Conservation (phyloP, 768 basidiomycete genomes). For the Phanerochaete sordida region DNA sequence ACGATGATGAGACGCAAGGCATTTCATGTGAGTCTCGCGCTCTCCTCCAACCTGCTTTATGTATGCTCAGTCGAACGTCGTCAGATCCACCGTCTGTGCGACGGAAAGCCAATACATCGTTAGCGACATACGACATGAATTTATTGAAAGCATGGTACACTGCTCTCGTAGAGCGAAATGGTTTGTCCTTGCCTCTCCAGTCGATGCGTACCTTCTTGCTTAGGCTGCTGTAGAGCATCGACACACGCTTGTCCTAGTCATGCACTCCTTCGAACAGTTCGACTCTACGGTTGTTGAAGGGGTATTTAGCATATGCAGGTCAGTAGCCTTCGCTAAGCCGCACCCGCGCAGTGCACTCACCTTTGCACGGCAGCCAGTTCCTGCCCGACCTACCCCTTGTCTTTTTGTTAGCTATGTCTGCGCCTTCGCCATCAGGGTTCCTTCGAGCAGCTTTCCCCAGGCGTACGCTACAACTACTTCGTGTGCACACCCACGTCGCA, state of each 20-base stretch:
- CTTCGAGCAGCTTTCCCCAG: slow-evolving; percentile 59
- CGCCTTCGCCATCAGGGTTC: slow-evolving; percentile 46
- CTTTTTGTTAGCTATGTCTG: slow-evolving; percentile 60
- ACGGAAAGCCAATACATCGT: slow-evolving; percentile 44
- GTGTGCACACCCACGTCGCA: slow-evolving; percentile 47
- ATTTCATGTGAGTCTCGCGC: slow-evolving; percentile 18
- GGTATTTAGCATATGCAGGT: slow-evolving; percentile 72
- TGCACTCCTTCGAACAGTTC: slow-evolving; percentile 77
- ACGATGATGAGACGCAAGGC: neutral
- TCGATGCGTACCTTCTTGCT: neutral
- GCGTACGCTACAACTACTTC: slow-evolving; percentile 53
- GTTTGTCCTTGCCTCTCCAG: slow-evolving; percentile 25
- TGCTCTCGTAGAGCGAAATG: slow-evolving; percentile 33
- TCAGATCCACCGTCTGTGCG: slow-evolving; percentile 22
- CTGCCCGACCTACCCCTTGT: slow-evolving; percentile 55
- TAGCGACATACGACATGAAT: slow-evolving; percentile 61
- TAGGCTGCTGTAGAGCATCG: slow-evolving; percentile 10
- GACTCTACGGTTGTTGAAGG: slow-evolving; percentile 63
- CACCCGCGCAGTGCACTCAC: neutral
- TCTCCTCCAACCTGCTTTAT: slow-evolving; percentile 11
- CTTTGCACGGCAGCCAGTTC: slow-evolving; percentile 39
- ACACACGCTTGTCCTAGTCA: slow-evolving; percentile 49
- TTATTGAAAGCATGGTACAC: slow-evolving; percentile 60
- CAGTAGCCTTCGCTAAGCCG: neutral
- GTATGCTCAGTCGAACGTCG: neutral